Percentiles rank a stretch among this genome's conserved stretches.
These are phyloP conservation scores for Trametes hirsuta DNA, from an alignment of 1,284 basidiomycete species.

Conservation along the genomic window DNA sequence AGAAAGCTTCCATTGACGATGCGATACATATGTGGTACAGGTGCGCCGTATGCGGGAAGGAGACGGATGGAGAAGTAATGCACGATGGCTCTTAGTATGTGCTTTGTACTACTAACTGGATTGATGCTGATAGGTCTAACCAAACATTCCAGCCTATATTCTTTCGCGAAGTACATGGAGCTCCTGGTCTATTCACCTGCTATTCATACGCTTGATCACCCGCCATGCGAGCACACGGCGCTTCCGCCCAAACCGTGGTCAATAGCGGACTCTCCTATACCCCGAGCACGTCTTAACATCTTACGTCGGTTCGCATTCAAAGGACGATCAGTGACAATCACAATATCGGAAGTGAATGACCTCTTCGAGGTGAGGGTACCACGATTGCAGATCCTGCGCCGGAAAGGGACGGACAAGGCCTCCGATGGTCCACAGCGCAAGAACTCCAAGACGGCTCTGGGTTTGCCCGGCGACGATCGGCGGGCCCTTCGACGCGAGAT, in stretches of 20 bases:
- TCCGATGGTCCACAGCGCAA: constrained; percentile 7
- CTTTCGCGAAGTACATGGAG: constrained; percentile 71
- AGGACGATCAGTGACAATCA: constrained; percentile 47
- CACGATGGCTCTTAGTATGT: constrained; percentile 62
- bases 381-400: constrained; percentile 54
- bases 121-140: not conserved
- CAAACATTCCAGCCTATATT: constrained; percentile 42
- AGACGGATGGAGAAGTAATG: constrained; percentile 45
- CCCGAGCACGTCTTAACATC: constrained; percentile 46
- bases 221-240: constrained; percentile 58
- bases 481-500: constrained; percentile 59
- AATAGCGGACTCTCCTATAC: constrained; percentile 38
- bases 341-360: constrained; percentile 50
- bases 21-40: constrained; percentile 55
- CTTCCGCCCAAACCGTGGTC: constrained; percentile 38
- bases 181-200: constrained; percentile 61
- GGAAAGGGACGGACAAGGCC: constrained; percentile 31
- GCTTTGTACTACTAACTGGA: not conserved
- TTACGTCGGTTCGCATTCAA: constrained; percentile 52
- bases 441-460: not conserved
- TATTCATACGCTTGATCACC: constrained; percentile 43
- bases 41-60: constrained; percentile 54
- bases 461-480: constrained; percentile 42
- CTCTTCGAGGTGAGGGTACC: constrained; percentile 66
- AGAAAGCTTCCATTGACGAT: constrained; percentile 20